Evolutionary conservation across 192 early-diverging fungal genomes (phyloP).

Genomic region (Coemansia sp.): DNA sequence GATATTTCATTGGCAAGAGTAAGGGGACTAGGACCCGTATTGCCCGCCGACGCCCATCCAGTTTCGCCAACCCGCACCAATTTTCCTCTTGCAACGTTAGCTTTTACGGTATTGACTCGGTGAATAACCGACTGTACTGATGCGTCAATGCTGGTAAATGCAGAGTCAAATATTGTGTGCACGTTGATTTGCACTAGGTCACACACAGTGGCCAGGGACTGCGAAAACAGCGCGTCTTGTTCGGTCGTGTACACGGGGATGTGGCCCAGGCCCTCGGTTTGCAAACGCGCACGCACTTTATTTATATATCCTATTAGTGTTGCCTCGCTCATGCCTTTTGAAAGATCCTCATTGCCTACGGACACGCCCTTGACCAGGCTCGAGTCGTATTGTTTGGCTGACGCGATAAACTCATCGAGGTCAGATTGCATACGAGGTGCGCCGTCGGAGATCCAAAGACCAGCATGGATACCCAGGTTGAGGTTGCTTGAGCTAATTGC

Average conservation of each 20-base stretch:
- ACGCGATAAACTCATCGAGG: conserved; percentile 38
- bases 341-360: conserved; percentile 49
- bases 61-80: conserved; percentile 37
- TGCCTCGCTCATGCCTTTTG: conserved; percentile 41
- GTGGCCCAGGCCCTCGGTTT: conserved; percentile 36
- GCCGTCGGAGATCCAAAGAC: conserved; percentile 44
- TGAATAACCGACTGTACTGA: conserved; percentile 32
- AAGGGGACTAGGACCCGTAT: conserved; percentile 35
- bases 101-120: background rate
- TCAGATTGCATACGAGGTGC: conserved; percentile 32
- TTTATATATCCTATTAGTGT: conserved; percentile 46
- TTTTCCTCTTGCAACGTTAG: conserved; percentile 9
- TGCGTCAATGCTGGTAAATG: conserved; percentile 20
- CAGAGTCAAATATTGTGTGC: conserved; percentile 41
- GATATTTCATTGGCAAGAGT: conserved; percentile 30
- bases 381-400: conserved; percentile 34
- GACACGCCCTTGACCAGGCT: conserved; percentile 38
- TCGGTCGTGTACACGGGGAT: conserved; percentile 51
- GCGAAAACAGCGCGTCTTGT: conserved; percentile 34
- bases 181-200: conserved; percentile 52
- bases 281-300: conserved; percentile 36
- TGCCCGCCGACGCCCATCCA: conserved; percentile 46
- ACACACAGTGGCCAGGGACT: conserved; percentile 21
- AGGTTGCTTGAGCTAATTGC: conserved; percentile 36
- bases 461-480: conserved; percentile 32